Conservation (phyloP, 2,329 filamentous ascomycete genomes). For the Cucurbitaria berberidis region DNA sequence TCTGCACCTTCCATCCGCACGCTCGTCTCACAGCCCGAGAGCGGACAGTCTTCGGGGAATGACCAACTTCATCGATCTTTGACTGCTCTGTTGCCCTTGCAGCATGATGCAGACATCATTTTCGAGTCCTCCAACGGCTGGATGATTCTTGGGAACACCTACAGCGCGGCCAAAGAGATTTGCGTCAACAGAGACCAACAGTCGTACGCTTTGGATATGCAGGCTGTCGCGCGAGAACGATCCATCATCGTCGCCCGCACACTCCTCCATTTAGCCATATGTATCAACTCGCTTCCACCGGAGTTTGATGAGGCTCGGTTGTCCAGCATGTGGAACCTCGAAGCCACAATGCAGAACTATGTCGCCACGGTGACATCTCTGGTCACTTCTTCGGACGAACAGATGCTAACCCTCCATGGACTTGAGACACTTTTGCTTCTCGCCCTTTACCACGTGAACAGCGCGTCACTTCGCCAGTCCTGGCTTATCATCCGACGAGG, state of each 20-base stretch:
- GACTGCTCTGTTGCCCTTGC: conserved; percentile 40
- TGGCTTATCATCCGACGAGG: conserved; percentile 44
- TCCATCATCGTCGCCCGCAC: conserved; percentile 43
- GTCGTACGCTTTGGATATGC: conserved; percentile 44
- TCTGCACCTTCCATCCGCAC: conserved; percentile 39
- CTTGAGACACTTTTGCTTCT: conserved; percentile 42
- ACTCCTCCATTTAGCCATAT: conserved; percentile 43
- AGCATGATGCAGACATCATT: conserved; percentile 45
- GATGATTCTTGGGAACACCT: conserved; percentile 40
- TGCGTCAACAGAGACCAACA: conserved; percentile 40
- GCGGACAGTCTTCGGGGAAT: neutral
- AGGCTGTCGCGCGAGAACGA: conserved; percentile 34
- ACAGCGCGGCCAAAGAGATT: conserved; percentile 37
- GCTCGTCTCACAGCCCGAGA: conserved; percentile 24
- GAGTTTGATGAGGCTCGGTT: conserved; percentile 39
- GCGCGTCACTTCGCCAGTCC: conserved; percentile 39
- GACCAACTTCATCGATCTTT: conserved; percentile 33
- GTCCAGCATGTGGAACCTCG: conserved; percentile 39
- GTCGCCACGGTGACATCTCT: conserved; percentile 38
- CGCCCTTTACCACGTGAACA: conserved; percentile 40
- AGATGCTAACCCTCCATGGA: conserved; percentile 45
- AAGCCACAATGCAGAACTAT: conserved; percentile 43
- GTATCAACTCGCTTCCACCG: conserved; percentile 41
- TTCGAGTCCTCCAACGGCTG: conserved; percentile 47
- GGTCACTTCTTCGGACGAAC: conserved; percentile 41